Evolutionary conservation across 2,329 filamentous ascomycete species (phyloP).

Genomic region (Lachnellula hyalina): DNA sequence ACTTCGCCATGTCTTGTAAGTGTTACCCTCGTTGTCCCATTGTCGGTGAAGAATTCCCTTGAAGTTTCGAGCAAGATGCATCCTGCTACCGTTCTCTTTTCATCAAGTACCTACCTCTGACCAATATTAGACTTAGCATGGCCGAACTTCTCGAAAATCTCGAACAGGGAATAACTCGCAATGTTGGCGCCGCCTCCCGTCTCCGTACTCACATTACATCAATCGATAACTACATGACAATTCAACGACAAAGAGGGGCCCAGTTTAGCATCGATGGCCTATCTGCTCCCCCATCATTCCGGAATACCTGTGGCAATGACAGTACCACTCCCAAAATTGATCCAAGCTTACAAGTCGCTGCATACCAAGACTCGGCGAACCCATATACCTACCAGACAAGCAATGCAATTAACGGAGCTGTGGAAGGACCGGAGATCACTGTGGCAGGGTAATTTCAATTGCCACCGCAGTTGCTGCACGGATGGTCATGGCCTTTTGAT

Average conservation of each 20-base stretch:
- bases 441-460: slow-evolving; percentile 33
- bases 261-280: not conserved
- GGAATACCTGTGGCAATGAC: too few species aligned
- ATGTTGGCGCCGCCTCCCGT: slow-evolving; percentile 35
- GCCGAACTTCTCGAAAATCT: slow-evolving; percentile 41
- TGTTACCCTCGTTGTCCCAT: not conserved
- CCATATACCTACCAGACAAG: slow-evolving; percentile 5
- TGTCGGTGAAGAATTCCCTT: too few species aligned
- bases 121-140: slow-evolving; percentile 31
- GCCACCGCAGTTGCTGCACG: slow-evolving; percentile 35
- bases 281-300: not conserved
- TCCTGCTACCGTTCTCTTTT: too few species aligned
- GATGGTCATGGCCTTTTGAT: slow-evolving; percentile 37
- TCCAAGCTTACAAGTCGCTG: not conserved
- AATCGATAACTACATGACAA: slow-evolving; percentile 34
- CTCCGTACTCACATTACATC: slow-evolving; percentile 37
- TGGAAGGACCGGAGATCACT: slow-evolving; percentile 16
- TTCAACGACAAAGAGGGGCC: slow-evolving; percentile 1
- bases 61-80: too few species aligned
- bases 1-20: slow-evolving; percentile 37
- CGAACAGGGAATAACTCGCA: slow-evolving; percentile 35
- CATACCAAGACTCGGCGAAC: not conserved
- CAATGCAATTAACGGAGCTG: not conserved
- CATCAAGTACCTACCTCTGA: too few species aligned
- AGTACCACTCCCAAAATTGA: not conserved